Evolutionary conservation across 352 stramenopile genomes (phyloP).

Genomic region (Globisporangium spinosum): DNA sequence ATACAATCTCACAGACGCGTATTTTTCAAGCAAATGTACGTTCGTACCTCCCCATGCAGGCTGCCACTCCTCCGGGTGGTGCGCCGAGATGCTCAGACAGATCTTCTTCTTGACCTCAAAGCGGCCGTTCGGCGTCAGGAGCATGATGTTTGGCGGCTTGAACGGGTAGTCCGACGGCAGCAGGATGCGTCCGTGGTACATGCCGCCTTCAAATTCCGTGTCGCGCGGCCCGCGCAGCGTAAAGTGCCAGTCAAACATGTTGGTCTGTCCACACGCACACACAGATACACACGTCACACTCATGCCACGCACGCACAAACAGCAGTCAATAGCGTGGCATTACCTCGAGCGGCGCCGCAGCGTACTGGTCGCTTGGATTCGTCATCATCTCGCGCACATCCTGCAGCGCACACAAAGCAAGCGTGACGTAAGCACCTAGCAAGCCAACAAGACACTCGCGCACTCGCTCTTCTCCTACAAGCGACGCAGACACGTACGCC

Average conservation of each 20-base stretch:
- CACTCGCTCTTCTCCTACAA: not conserved
- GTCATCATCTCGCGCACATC: conserved; percentile 89
- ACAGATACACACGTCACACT: not conserved
- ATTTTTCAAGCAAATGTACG: not conserved
- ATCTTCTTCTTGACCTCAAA: conserved; percentile 99
- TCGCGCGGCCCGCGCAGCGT: conserved; percentile 95
- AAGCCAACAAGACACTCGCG: not conserved
- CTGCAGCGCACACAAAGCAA: conserved; percentile 20
- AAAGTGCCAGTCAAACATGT: conserved; percentile 96
- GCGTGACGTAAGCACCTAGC: not conserved
- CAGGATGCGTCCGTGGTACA: conserved; percentile 98
- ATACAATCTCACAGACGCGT: not conserved
- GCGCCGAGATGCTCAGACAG: conserved; percentile 96
- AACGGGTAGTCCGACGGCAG: conserved; percentile 93
- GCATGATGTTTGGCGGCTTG: conserved; percentile 97
- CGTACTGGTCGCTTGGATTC: conserved; percentile 82
- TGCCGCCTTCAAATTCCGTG: conserved; percentile 95
- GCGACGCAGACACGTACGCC: not conserved
- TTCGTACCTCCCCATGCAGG: conserved; percentile 82
- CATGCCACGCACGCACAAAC: not conserved
- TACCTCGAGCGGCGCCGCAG: conserved; percentile 70
- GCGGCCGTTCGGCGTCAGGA: conserved; percentile 95
- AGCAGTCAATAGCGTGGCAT: not conserved
- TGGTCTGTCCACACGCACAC: conserved; percentile 36
- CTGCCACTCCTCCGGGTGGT: conserved; percentile 98